Base-by-base conservation (phyloP, 225 moss, liverwort and hornwort species). In the Thuidium tamariscinum region DNA sequence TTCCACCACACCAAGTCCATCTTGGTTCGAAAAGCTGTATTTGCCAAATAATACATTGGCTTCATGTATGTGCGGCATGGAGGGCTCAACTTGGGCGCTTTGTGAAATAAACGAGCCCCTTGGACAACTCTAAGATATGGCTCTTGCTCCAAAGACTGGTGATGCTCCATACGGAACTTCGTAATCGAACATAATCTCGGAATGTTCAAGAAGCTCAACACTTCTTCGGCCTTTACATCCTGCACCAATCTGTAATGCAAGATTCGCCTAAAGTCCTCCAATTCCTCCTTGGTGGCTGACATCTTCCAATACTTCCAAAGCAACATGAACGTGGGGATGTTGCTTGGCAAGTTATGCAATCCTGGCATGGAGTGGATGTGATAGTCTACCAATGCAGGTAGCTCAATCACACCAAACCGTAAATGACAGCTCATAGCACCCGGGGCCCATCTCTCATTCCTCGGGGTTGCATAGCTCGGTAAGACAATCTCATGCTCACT, bases 121-220 rank as follows among this genome's bases (percentile, higher is more conserved):
- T 49, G 0, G 32, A 12, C 10, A 15, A 27, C 7, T 49, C 7
- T 30, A 5, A 48, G 1, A 49, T 49, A 49, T 20, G 32, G 20
- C 7, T 2, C 4, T 12, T 49, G 49, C 32, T 8, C 8, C 4
- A 20, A 1, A 11, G 1, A 74, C 0, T 7, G 0, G 13, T 74
- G 21, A 13, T 51, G 34, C 21, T 74, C 49, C 11, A 20, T 12
- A 20, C 7, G 2, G 0, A 74, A 74, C 7, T 49, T 32, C 1
- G 13, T 49, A 49, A 74, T 74, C 0, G 7, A 20, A 11, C 20
- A 49, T 5, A 18, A 49, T 20, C 12, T 49, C 10, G 19, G 11
- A 20, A 32, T 74, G 7, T 49, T 32, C 19, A 32, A 20, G 20
- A 74, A 74, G 12, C 20, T 74, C 19, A 74, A 32, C 4, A 74